Evolutionary conservation across 2,329 filamentous ascomycete genomes (phyloP), one percentile per base, ranked within the genome.

Genomic region (Colletotrichum karsti): DNA sequence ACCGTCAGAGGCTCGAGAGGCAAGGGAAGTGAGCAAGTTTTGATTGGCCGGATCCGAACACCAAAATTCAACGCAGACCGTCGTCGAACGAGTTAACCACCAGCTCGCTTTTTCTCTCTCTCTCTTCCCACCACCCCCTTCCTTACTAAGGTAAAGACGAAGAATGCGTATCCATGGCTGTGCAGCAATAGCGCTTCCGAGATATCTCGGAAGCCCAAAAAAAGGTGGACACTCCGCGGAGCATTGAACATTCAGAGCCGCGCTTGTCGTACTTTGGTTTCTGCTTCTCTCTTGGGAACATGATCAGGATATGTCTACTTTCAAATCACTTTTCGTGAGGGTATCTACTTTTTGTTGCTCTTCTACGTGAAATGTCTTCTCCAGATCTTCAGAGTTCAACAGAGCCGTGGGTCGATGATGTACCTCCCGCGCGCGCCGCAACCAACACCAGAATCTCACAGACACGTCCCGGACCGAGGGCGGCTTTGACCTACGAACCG

Each of bases 21-120:
- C 66, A 55, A 56, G 66, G 66, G 62, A 67, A 55, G 66, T 80
- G 81, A 83, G 81, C 81, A 83, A 82, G 81, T 83, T 83, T 83
- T 80, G 76, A 83, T 83, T 83, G 81, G 81, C 72, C 72, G 50
- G 60, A 64, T 54, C 30, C 54, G 53, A n/a, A 44, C 61, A 64
- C 65, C 61, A 67, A 64, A 50, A 59, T 64, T 48, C 65, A 59
- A 67, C 65, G 65, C n/a, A 64, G 60, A 64, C 60, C 60, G 65
- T 64, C 39, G 53, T 59, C 64, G 53, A 67, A 67, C 60, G 60
- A 67, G 37, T 20, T 35, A n/a, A 56, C 41, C 57, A 56, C 35
- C 44, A 42, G 37, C 33, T 50, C 15, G 18, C 37, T 15, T 22
- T 54, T 44, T 53, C 22, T 22, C 15, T 35, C 20, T 39, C 18